Percentiles rank a stretch among this genome's conserved stretches.
phyloP scores from a whole-genome alignment of 352 stramenopile species.

The Globisporangium nunn region DNA sequence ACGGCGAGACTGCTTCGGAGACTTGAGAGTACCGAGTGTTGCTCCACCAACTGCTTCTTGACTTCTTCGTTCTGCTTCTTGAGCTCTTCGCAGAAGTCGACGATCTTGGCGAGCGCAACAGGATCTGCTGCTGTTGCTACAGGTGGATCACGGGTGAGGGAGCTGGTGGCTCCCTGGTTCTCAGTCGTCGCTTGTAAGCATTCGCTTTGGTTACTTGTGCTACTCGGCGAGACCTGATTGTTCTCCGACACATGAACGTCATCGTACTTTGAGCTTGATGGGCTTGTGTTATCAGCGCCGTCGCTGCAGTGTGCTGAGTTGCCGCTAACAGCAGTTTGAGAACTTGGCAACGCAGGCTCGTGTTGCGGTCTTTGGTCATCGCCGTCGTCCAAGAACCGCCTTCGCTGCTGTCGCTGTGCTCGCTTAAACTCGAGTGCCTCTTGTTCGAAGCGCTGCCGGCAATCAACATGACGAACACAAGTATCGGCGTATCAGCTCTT shows the following conservation, averaged over 20 bases:
- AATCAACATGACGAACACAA: too few relatives aligned
- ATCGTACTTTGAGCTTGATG: not conserved
- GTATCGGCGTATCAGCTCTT: too few relatives aligned
- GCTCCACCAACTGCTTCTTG: slow-evolving; percentile 36
- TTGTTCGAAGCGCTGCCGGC: slow-evolving; percentile 12
- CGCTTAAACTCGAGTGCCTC: slow-evolving; percentile 11
- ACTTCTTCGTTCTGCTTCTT: slow-evolving; percentile 56
- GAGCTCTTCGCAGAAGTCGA: slow-evolving; percentile 47
- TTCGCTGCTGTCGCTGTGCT: not conserved
- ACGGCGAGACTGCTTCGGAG: slow-evolving; percentile 9
- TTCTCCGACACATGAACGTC: not conserved
- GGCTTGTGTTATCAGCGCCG: too few relatives aligned
- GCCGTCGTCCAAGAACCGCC: slow-evolving; percentile 2
- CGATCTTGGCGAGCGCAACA: slow-evolving; percentile 31
- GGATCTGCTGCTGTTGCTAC: slow-evolving; percentile 14
- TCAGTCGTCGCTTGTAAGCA: not conserved
- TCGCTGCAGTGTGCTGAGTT: not conserved
- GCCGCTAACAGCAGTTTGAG: too few relatives aligned
- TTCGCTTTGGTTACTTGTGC: not conserved
- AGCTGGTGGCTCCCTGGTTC: not conserved
- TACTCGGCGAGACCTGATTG: not conserved
- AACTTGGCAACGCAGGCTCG: too few relatives aligned
- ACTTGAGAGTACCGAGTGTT: slow-evolving; percentile 33
- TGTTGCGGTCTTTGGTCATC: not conserved
- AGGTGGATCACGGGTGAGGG: too few relatives aligned